Base-by-base conservation (phyloP, 2,329 filamentous ascomycete species). In the Allantophomopsis lycopodina region DNA sequence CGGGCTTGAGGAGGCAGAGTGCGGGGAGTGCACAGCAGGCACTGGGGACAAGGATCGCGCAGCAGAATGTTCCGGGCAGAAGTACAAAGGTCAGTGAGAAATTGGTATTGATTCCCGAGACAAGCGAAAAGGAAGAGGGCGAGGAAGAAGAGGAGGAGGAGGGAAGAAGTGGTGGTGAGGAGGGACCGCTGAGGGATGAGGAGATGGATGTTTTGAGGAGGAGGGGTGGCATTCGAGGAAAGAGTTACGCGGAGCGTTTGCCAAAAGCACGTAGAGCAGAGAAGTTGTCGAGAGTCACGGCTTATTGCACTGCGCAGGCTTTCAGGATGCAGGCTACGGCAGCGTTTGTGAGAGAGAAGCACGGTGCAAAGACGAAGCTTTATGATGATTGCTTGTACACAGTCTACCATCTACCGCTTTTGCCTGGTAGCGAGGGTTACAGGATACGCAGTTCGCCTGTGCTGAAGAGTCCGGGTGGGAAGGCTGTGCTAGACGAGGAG, bases 311-410 rank as follows among this genome's bases (percentile, higher is more conserved):
- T 0, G 89, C 91, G 1, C 85, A 95, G 59, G 84, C 83, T 7
- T 96, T 88, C 63, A 94, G 89, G 62, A 77, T 94, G 63, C 81
- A 83, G 50, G 74, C 79, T 18, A 86, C 87, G n/a, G 86, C 88
- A 12, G 76, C 84, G 28, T 98, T 98, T 56, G 68, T 95, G 44
- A 81, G 83, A 50, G 83, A 84, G 47, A 81, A 80, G 52, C 91
- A 98, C 61, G 79, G 83, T 23, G 89, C 88, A 1, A 82, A 87
- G 61, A 94, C 89, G 12, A 98, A 98, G 61, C 69, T 96, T 5
- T 98, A 98, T 60, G 91, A 98, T 58, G 91, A 98, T 59, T 98
- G 91, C 55, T 66, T 98, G 17, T 98, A 98, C 56, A 85, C 81
- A 18, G 89, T 94, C 36, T 98, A 98, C 59, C 88, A 95, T 55